Conservation (phyloP, 2,329 filamentous ascomycete species). For the Aureobasidium mangrovei region DNA sequence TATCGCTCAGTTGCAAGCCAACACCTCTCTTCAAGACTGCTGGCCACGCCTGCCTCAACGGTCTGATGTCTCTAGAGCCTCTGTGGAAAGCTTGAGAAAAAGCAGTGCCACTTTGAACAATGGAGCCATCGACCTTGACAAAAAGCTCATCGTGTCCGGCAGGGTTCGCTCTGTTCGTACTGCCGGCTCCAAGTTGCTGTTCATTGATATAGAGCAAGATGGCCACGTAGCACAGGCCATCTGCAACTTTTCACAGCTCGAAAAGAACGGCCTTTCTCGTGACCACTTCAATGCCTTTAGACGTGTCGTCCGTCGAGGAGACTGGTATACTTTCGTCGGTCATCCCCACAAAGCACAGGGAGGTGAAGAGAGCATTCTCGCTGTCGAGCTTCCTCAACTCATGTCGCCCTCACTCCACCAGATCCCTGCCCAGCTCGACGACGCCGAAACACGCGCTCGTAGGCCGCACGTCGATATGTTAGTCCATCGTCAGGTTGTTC, state of each 20-base stretch:
- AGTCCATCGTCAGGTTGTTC: slow-evolving; percentile 58
- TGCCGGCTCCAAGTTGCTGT: slow-evolving; percentile 69
- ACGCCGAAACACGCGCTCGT: slow-evolving; percentile 63
- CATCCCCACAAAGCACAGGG: slow-evolving; percentile 38
- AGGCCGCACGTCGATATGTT: slow-evolving; percentile 82
- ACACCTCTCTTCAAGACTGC: slow-evolving; percentile 40
- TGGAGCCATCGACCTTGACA: neutral
- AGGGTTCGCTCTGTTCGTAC: slow-evolving; percentile 65
- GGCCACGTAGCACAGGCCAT: slow-evolving; percentile 67
- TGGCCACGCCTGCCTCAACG: slow-evolving; percentile 44
- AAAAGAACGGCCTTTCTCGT: slow-evolving; percentile 28
- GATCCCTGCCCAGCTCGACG: slow-evolving; percentile 61
- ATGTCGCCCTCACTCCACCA: slow-evolving; percentile 72
- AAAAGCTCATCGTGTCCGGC: slow-evolving; percentile 39
- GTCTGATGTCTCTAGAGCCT: slow-evolving; percentile 18
- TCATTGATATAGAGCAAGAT: slow-evolving; percentile 71
- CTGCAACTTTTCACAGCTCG: slow-evolving; percentile 53
- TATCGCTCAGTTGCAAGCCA: slow-evolving; percentile 44
- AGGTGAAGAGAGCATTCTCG: slow-evolving; percentile 68
- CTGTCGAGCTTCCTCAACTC: slow-evolving; percentile 58
- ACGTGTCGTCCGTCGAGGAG: slow-evolving; percentile 65
- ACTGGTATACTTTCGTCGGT: slow-evolving; percentile 49
- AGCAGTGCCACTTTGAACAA: slow-evolving; percentile 6
- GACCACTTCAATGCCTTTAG: slow-evolving; percentile 51
- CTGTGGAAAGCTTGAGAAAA: slow-evolving; percentile 17